Evolutionary conservation across 306 rosid genomes (phyloP).

Genomic region (Acacia confusa): DNA sequence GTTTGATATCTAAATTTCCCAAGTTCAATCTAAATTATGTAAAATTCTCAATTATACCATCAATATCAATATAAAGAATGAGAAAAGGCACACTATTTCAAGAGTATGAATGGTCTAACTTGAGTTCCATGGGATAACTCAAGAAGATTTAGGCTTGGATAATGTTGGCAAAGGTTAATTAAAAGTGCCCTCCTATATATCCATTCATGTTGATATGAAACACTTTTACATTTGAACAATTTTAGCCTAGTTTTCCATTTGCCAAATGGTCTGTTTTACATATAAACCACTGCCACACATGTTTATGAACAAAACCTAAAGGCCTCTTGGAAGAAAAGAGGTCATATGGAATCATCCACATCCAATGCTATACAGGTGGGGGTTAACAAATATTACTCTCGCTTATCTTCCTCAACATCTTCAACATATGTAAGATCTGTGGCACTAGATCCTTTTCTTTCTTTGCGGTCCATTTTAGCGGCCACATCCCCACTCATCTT

Average conservation of each 20-base stretch:
- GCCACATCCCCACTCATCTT: constrained; percentile 55
- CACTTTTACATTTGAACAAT: constrained; percentile 12
- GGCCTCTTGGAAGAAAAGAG: constrained; percentile 26
- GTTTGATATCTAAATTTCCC: no score
- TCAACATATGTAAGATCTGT: constrained; percentile 57
- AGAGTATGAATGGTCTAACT: neutral
- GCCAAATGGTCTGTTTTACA: constrained; percentile 34
- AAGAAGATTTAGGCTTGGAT: neutral
- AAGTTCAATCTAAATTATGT: no score
- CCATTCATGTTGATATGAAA: neutral
- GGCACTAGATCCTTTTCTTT: constrained; percentile 49
- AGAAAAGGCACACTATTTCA: neutral
- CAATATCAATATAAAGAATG: neutral
- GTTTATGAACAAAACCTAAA: constrained; percentile 42
- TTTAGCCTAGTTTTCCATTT: constrained; percentile 27
- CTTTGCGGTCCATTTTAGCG: constrained; percentile 48
- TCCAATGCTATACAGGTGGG: constrained; percentile 20
- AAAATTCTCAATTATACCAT: neutral
- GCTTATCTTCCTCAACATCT: constrained; percentile 88
- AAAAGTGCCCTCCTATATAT: neutral
- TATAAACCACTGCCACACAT: constrained; percentile 18
- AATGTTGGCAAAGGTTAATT: neutral
- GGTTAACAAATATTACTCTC: constrained; percentile 47
- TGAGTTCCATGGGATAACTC: neutral
- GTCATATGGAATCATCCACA: constrained; percentile 25